Evolutionary conservation across 352 stramenopile species (phyloP), one percentile per base, ranked within the genome.

Genomic region (Pythium sp.): DNA sequence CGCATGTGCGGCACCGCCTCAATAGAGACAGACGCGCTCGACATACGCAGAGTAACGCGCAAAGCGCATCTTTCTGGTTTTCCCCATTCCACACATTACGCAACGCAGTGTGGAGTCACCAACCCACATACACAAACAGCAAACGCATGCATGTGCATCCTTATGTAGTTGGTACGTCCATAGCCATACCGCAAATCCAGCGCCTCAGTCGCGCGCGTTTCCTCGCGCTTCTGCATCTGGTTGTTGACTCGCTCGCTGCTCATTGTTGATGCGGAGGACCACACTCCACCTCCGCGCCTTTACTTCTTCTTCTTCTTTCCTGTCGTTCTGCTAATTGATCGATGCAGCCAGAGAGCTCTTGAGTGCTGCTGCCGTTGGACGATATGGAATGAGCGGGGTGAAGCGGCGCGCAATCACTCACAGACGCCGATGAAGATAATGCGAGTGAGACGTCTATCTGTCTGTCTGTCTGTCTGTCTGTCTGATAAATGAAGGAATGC

Each of bases 151-250:
- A 61, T 8, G 32, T 53, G 41, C 49, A n/a, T 22, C 18, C 43
- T 51, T 22, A 51, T 51, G 43, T 1, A 7, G 8, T 22, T 9
- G 18, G 5, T 20, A 3, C 43, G 18, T 9, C 18, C 62, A 22
- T 62, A 68, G 3, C 18, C 62, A 22, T 62, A 68, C 62, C 62
- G 53, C 9, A 68, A 47, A 30, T n/a, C 36, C 3, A 62, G 53
- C 34, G 62, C 36, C 51, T 68, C 62, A 24, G 53, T 46, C 36
- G 51, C 26, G 53, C 62, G 62, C 18, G 62, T 68, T 41, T 68
- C 62, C 26, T 68, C 58, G 24, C 58, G 20, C 26, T 64, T 64
- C 58, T 63, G 34, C 12, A n/a, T 62, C 12, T 22, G n/a, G 34
- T n/a, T 62, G 30, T 15, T 43, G 51, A 26, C 26, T 26, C 51